phyloP scores from a whole-genome alignment of 495 filamentous ascomycete species.

The Aspergillus avenaceus region DNA sequence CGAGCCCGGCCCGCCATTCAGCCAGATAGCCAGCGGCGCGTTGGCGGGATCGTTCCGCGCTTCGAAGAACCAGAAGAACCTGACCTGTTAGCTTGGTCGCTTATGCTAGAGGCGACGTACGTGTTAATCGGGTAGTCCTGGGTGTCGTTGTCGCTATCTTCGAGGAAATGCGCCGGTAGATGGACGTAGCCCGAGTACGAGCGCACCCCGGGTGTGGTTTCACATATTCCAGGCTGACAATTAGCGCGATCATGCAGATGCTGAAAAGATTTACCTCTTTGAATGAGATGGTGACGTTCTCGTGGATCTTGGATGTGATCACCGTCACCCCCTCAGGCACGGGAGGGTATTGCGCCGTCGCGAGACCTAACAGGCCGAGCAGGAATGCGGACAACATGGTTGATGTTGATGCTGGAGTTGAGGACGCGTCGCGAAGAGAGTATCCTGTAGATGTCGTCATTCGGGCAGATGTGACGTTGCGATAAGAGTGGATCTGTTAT shows the following conservation, averaged over 20 bases:
- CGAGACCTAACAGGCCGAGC: not conserved
- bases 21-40: constrained; percentile 51
- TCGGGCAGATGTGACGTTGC: too few species aligned
- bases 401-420: too few species aligned
- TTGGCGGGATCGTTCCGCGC: constrained; percentile 34
- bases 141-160: not conserved
- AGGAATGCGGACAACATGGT: too few species aligned
- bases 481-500: too few species aligned
- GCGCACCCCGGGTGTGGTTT: not conserved
- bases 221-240: constrained; percentile 8
- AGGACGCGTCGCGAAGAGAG: too few species aligned
- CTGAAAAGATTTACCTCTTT: constrained; percentile 1
- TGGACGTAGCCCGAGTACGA: constrained; percentile 9
- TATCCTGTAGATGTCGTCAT: too few species aligned
- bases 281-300: constrained; percentile 5
- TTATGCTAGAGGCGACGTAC: not conserved
- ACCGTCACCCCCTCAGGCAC: not conserved
- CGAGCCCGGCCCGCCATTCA: constrained; percentile 54
- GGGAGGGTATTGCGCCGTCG: constrained; percentile 1
- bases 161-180: not conserved
- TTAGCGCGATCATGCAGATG: not conserved
- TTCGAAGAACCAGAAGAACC: constrained; percentile 74
- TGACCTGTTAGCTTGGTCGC: not conserved
- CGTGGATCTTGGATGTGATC: constrained; percentile 1
- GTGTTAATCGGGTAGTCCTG: constrained; percentile 64